A percentile compares a stretch with the other conserved stretches of the same genome.
Evolutionary conservation across 352 stramenopile species (phyloP).

Genomic region (Elongisporangium anandrum): DNA sequence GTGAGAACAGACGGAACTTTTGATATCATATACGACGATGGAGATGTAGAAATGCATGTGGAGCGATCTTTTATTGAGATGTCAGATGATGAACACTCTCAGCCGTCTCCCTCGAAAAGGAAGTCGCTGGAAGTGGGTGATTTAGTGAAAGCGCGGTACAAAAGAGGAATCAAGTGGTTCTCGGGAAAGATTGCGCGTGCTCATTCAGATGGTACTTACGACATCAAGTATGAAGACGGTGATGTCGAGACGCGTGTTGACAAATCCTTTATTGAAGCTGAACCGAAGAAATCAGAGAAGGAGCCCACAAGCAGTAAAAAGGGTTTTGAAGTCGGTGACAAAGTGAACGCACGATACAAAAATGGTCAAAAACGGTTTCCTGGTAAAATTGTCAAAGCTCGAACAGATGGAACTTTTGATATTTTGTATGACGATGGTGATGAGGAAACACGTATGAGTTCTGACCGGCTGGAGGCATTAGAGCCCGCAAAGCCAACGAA

Average conservation of each 20-base stretch:
- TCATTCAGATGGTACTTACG: slow-evolving; percentile 57
- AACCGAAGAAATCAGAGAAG: slow-evolving; percentile 12
- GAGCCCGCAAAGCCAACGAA: not conserved
- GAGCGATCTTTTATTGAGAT: slow-evolving; percentile 21
- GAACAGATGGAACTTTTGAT: slow-evolving; percentile 31
- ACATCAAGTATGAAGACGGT: slow-evolving; percentile 63
- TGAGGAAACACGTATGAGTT: slow-evolving; percentile 16
- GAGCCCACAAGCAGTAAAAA: not conserved
- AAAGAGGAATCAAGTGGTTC: slow-evolving; percentile 59
- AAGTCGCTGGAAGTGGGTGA: slow-evolving; percentile 41
- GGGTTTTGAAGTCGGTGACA: slow-evolving; percentile 10
- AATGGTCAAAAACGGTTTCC: slow-evolving; percentile 9
- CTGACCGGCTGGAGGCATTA: slow-evolving; percentile 5
- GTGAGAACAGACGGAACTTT: slow-evolving; percentile 34
- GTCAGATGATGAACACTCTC: not conserved
- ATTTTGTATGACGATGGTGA: slow-evolving; percentile 35
- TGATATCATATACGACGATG: slow-evolving; percentile 44
- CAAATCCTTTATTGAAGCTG: slow-evolving; percentile 17
- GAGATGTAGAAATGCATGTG: slow-evolving; percentile 30
- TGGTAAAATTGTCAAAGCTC: slow-evolving; percentile 18
- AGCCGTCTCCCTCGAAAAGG: not conserved
- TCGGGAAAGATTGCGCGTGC: slow-evolving; percentile 51
- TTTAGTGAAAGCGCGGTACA: slow-evolving; percentile 49
- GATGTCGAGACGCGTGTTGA: slow-evolving; percentile 41
- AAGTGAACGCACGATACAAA: slow-evolving; percentile 18